Evolutionary conservation across 1,139 yeast species (phyloP), one percentile per base, ranked within the genome.

Genomic region (Geotrichum citri-aurantii): DNA sequence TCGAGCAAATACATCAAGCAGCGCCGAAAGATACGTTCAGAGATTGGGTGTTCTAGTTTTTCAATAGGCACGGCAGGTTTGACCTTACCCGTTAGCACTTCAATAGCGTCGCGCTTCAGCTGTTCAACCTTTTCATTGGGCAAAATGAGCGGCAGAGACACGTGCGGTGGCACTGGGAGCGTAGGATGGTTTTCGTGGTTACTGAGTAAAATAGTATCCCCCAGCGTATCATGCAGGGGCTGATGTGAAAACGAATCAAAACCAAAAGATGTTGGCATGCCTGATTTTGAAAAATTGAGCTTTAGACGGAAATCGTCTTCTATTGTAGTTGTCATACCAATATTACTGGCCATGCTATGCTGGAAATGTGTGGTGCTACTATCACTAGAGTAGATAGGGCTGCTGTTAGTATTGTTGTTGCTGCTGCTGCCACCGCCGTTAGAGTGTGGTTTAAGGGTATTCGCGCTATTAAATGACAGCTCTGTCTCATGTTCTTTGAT

Each of bases 1-100:
- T 53, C 50, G 2, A 60, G 54, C 6, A 52, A 44, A n/a, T 50
- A 17, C 24, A 48, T 31, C 11, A 60, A 46, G 12, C 58, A 23
- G 27, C 33, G 50, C 3, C 60, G 58, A 40, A 59, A 61, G 4
- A 59, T 48, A 21, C 54, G 56, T 53, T 61, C 62, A 4, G 59
- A 37, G 23, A 58, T 48, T 6, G 44, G 42, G 48, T 55, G 8
- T 7, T 31, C 27, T n/a, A 50, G 29, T 5, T 17, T 31, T 23
- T 49, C 50, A 10, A 50, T 24, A 1, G 52, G 23, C 5, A 50
- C 37, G 14, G 55, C 52, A 5, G 54, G 57, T 31, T 49, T 50
- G 44, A 50, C 23, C 11, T 55, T 51, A 6, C 57, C 60, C 12
- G 50, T 19, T 10, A 57, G 52, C 26, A 57, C 14, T 2, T 33